These are phyloP conservation scores for Ascoidea tarda DNA, from an alignment of 805 yeast species.

Conservation along the genomic window DNA sequence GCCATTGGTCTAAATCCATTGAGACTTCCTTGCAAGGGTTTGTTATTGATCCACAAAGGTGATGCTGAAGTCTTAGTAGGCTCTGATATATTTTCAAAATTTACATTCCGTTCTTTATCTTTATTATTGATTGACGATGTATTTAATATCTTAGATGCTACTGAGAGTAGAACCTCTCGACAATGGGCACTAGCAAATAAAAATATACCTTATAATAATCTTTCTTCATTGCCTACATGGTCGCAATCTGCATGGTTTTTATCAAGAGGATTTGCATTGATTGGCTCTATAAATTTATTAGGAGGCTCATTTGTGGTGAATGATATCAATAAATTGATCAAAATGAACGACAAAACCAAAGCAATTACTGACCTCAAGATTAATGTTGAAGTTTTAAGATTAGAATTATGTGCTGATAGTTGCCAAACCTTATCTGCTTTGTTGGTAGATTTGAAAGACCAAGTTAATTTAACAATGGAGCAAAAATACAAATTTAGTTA, in stretches of 20 bases:
- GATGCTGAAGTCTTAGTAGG: conserved; percentile 30
- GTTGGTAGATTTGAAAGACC: conserved; percentile 58
- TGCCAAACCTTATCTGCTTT: conserved; percentile 56
- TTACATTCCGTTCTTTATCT: conserved; percentile 34
- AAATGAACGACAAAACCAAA: conserved; percentile 10
- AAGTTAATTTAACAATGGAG: conserved; percentile 42
- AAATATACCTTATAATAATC: conserved; percentile 1
- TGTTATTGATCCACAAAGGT: conserved; percentile 38
- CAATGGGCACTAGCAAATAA: conserved; percentile 13
- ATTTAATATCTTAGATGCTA: conserved; percentile 19
- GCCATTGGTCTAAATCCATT: conserved; percentile 53
- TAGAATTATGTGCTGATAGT: conserved; percentile 76
- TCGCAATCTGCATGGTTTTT: conserved; percentile 26
- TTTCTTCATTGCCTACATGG: conserved; percentile 18
- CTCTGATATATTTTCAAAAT: conserved; percentile 22
- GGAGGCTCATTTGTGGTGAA: conserved; percentile 7
- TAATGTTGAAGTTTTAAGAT: conserved; percentile 29
- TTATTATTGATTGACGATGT: conserved; percentile 55
- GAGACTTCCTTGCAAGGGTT: conserved; percentile 37
- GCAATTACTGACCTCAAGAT: conserved; percentile 29
- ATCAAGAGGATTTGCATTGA: conserved; percentile 35
- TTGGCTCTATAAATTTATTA: conserved; percentile 28
- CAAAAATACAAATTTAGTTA: conserved; percentile 35
- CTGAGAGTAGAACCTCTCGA: conserved; percentile 14
- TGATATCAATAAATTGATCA: conserved; percentile 5